A percentile compares a stretch with the other conserved stretches of the same genome.
Conservation (phyloP, 306 rosid species). For the Vigna nakashimae region DNA sequence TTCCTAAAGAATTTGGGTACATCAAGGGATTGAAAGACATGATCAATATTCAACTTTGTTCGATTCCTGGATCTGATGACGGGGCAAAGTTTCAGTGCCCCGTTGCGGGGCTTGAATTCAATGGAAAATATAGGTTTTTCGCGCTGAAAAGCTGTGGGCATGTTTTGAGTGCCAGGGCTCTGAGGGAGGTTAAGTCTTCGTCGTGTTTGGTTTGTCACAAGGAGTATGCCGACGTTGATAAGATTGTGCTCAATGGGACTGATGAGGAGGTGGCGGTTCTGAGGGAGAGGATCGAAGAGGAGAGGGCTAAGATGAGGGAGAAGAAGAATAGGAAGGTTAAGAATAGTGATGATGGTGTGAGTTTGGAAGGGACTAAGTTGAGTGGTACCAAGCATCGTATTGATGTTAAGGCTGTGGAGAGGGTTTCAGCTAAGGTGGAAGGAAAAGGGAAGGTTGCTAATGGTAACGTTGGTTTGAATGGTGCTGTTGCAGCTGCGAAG, state of each 20-base stretch:
- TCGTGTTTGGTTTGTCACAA: conserved; percentile 76
- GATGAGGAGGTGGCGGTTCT: conserved; percentile 81
- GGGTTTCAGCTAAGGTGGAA: conserved; percentile 60
- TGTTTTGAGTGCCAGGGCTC: conserved; percentile 85
- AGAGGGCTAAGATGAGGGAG: conserved; percentile 63
- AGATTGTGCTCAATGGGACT: conserved; percentile 80
- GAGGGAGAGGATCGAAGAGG: conserved; percentile 88
- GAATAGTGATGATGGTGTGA: conserved; percentile 55
- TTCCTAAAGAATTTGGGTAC: conserved; percentile 89
- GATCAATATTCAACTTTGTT: conserved; percentile 60
- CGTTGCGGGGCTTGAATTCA: conserved; percentile 78
- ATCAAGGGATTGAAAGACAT: conserved; percentile 90
- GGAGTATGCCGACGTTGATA: conserved; percentile 65
- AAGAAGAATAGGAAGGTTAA: conserved; percentile 70
- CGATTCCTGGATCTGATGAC: conserved; percentile 55
- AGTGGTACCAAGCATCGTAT: conserved; percentile 81
- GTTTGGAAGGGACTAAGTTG: conserved; percentile 56
- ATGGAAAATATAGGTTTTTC: conserved; percentile 82
- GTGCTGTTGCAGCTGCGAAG: conserved; percentile 58
- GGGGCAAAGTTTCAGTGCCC: conserved; percentile 80
- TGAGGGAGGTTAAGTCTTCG: conserved; percentile 82
- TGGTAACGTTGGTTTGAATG: conserved; percentile 54
- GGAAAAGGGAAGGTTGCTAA: conserved; percentile 56
- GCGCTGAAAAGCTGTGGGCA: conserved; percentile 89
- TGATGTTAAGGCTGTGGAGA: conserved; percentile 63